Evolutionary conservation across 179 eudicot species (phyloP), one percentile per base, ranked within the genome.

Genomic region (Beta macrorhiza): DNA sequence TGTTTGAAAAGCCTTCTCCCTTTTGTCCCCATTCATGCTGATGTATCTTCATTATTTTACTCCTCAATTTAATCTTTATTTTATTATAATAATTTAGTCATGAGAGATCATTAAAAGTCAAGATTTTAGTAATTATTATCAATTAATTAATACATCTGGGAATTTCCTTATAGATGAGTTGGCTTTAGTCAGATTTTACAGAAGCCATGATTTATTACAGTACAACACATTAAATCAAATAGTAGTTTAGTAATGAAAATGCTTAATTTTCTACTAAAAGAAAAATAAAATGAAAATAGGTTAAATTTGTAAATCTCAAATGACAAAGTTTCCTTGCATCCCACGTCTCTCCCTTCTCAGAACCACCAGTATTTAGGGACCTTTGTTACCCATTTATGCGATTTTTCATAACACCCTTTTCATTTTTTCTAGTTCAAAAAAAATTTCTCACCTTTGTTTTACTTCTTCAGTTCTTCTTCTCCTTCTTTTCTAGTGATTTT

Each of bases 1-100:
- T 85, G 78, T 70, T 85, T 85, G 84, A 85, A 82, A 85, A 82
- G 85, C 83, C 83, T 78, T 78, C 85, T 79, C 11, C 83, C 83
- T 75, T 85, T 85, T 85, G 87, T 85, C 87, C 37, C 70, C 16
- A 19, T 82, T 69, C 80, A 69, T 82, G 80, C 79, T 64, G 80
- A 79, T 79, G 85, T 82, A 62, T 52, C 52, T 32, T 56, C 25
- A 74, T n/a, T 81, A 55, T 68, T 25, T 83, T 57, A 73, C 76
- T 65, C 80, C 72, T 63, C 79, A 76, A 84, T 76, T 86, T 82
- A 84, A 61, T 73, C 14, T 80, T 75, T 78, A 78, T 78, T 37
- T 74, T 8, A 53, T 13, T 73, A 52, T 55, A 52, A 15, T 57
- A 37, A 45, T 69, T 49, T 53, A 53, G 32, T 80, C 72, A 84